Evolutionary conservation across 2,329 filamentous ascomycete species (phyloP), one percentile per base, ranked within the genome.

Genomic region (Trichoderma arundinaceum): DNA sequence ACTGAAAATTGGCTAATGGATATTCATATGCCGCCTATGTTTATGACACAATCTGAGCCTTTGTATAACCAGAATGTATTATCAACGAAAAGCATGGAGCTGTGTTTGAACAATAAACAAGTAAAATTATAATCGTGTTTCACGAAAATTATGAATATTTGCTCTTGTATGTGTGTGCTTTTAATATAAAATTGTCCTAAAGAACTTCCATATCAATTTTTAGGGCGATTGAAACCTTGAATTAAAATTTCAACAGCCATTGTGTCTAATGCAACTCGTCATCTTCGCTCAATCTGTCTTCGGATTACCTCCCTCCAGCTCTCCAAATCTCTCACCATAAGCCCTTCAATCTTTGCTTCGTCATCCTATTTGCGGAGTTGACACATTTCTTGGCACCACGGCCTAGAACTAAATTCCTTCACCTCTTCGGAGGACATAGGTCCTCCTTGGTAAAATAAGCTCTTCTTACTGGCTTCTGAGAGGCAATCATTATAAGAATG

Each of bases 11-110:
- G 44, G 44, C 44, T 12, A 2, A 13, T 5, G 7, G 2, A 0
- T 22, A 5, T 46, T 44, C n/a, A 19, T 49, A n/a, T n/a, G 57
- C 33, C 19, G 57, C 57, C 49, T 32, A 49, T 49, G 33, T 48
- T 60, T 13, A 49, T 49, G 43, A 22, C 44, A 39, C n/a, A 60
- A n/a, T 38, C 33, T 49, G 57, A 60, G 28, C 12, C n/a, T 32
- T 19, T 49, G 32, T 60, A 49, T 6, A 19, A 41, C 57, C 57
- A 60, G 57, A 60, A 60, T 60, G 57, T 60, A 60, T 39, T 41
- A 52, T 60, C 13, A 48, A 49, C 15, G 22, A 49, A 33, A 48
- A 59, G 33, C 44, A 49, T 38, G 12, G 33, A 39, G 44, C 19
- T 28, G 57, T 39, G n/a, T 13, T 48, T 28, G 22, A 17, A 60